Base-by-base conservation (phyloP, 495 filamentous ascomycete genomes). In the Penicillium fimorum region DNA sequence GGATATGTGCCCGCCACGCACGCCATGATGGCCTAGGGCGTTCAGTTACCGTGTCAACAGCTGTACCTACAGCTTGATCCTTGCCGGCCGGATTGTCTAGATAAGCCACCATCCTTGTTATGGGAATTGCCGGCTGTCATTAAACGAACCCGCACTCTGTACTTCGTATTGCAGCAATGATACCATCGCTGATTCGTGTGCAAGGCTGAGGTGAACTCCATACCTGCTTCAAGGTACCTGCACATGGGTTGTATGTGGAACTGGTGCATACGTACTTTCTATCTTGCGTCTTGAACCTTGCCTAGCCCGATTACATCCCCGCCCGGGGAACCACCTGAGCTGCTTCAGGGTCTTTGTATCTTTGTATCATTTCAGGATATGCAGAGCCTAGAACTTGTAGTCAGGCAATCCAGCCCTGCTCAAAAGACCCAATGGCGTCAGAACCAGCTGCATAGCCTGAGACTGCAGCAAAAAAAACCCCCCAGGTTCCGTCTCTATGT, bases 261-360 rank as follows among this genome's bases (percentile, higher is more conserved):
- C 24, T 27, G 3, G 13, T 35, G 17, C 30, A 37, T 27, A 38
- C 18, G 51, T 47, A 45, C 42, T 12, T 45, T 30, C 17, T 6
- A 45, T 35, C 29, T 13, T 33, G 52, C 32, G 22, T 33, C 37
- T 46, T 30, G 41, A 20, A 38, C 52, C 52, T 54, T 54, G 33
- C 52, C 7, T 54, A 20, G 18, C n/a, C 41, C 24, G 20, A 54
- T 47, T 15, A 47, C 42, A 18, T 35, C 33, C 30, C 29, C 51
- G 20, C 15, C 45, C 42, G 42, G 43, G 12, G 30, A 54, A 37
- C 42, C 18, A 37, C 7, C 18, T 47, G 30, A 44, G 51, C 29
- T 30, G 25, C 35, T 45, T 11, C 29, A 1, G 10, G 10, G 22
- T 27, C 30, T 25, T 37, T 15, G 32, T 43, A 54, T 46, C 12